Evolutionary conservation across 305 asterid genomes (phyloP).

Genomic region (Fraxinus greggii): DNA sequence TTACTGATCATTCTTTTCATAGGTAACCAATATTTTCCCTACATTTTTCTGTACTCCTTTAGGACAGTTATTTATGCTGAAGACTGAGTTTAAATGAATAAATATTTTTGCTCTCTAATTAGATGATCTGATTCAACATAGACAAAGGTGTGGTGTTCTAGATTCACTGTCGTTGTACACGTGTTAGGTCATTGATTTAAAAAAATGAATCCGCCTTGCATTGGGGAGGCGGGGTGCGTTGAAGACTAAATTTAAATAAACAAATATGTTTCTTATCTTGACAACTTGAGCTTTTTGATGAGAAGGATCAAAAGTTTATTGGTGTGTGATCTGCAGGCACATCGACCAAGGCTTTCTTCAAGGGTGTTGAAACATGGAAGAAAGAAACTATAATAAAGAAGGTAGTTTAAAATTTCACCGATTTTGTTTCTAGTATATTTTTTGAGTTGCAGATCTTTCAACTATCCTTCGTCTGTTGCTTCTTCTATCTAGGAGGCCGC

Average conservation of each 20-base stretch:
- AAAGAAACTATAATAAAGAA: conserved; percentile 66
- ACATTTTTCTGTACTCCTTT: conserved; percentile 1
- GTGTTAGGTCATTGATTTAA: neutral
- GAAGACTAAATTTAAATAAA: neutral
- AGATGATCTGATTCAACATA: neutral
- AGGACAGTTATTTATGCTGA: neutral
- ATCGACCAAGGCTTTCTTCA: conserved; percentile 67
- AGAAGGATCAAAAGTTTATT: neutral
- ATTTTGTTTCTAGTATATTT: neutral
- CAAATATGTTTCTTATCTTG: neutral
- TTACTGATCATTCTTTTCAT: conserved; percentile 53
- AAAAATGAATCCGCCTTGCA: neutral
- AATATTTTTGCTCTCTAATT: neutral
- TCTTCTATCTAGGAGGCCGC: conserved; percentile 58
- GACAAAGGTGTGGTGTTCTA: neutral
- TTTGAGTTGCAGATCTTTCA: neutral
- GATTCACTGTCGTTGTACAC: no score
- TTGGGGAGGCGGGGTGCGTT: neutral
- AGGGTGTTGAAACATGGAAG: conserved; percentile 76
- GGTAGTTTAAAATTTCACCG: conserved; percentile 32
- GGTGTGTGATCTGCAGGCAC: conserved; percentile 39
- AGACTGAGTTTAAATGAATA: neutral
- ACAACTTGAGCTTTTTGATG: neutral
- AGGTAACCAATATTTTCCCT: conserved; percentile 31
- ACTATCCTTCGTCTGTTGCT: conserved; percentile 9